These are phyloP conservation scores for Mycena floridula DNA, from an alignment of 768 basidiomycete species.

Conservation along the genomic window DNA sequence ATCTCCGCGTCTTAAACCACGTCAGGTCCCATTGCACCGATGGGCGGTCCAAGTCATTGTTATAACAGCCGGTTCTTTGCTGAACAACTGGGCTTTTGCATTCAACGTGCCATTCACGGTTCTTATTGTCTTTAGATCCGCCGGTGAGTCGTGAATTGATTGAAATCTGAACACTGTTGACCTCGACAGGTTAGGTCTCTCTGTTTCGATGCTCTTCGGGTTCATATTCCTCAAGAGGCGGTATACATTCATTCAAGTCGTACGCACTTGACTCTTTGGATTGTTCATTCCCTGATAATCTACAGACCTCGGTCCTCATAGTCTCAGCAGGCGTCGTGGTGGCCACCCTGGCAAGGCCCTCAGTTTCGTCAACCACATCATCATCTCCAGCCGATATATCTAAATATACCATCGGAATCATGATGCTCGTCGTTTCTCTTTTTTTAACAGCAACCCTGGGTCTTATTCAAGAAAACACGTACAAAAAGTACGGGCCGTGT, in stretches of 20 bases:
- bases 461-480: conserved; percentile 72
- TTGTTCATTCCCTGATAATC: background rate
- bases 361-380: conserved; percentile 18
- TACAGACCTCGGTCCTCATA: conserved; percentile 54
- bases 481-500: conserved; percentile 62
- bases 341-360: conserved; percentile 62
- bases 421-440: conserved; percentile 60
- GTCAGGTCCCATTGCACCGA: conserved; percentile 58
- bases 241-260: conserved; percentile 58
- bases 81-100: conserved; percentile 81
- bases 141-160: conserved; percentile 38
- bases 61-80: conserved; percentile 55
- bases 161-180: conserved; percentile 5
- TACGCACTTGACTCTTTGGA: conserved; percentile 23
- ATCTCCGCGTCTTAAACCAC: conserved; percentile 53
- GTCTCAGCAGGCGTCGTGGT: conserved; percentile 69
- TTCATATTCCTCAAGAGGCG: conserved; percentile 49
- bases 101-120: conserved; percentile 72
- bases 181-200: conserved; percentile 42
- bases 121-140: conserved; percentile 82
- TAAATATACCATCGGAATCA: conserved; percentile 59
- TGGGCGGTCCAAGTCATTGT: conserved; percentile 73
- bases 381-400: conserved; percentile 17
- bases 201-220: conserved; percentile 73
- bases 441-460: conserved; percentile 67